phyloP scores from a whole-genome alignment of 208 protist genomes.

The Leishmania arabica region DNA sequence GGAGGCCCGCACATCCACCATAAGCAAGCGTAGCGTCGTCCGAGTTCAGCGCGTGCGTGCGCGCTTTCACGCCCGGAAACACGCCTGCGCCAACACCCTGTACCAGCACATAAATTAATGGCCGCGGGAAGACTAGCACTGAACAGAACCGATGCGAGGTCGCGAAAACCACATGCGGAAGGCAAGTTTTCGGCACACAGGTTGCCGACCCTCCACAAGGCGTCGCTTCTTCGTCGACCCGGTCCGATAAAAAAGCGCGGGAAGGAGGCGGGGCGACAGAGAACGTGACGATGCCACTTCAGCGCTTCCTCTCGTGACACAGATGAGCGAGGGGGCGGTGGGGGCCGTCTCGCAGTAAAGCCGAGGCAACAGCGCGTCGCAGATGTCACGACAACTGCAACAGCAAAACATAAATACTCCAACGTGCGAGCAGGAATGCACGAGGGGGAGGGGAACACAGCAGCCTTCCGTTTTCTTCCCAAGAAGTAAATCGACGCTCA shows the following conservation, averaged over 20 bases:
- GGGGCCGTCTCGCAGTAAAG: neutral
- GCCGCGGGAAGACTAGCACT: neutral
- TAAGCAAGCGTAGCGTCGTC: neutral
- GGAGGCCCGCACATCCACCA: neutral
- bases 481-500: too few species aligned
- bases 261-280: neutral
- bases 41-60: neutral
- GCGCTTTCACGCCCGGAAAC: neutral
- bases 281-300: neutral
- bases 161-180: too few species aligned
- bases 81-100: neutral
- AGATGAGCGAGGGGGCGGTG: neutral
- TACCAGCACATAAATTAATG: too few species aligned
- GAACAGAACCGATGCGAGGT: neutral
- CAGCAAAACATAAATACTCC: neutral
- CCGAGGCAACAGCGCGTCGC: too few species aligned
- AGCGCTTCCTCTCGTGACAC: neutral
- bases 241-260: neutral
- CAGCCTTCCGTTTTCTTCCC: neutral
- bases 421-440: neutral
- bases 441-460: neutral
- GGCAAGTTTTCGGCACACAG: neutral
- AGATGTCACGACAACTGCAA: neutral
- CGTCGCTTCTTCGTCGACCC: neutral
- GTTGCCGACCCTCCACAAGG: neutral